Evolutionary conservation across 2,329 filamentous ascomycete species (phyloP), one percentile per base, ranked within the genome.

Genomic region (Tolypocladium sp.): DNA sequence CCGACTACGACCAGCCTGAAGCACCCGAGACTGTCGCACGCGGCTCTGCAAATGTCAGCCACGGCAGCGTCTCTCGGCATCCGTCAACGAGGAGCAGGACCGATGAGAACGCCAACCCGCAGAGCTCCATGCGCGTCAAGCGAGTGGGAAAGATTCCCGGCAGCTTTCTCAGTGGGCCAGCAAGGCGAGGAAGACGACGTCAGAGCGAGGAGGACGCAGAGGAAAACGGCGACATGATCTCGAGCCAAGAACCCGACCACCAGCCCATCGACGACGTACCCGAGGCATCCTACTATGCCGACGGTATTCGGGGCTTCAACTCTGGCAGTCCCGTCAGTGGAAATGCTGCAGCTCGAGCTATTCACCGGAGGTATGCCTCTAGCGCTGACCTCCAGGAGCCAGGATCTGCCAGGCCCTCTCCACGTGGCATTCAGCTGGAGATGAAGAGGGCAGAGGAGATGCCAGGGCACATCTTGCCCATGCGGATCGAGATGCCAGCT

Each of bases 161-260:
- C 1, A 88, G 85, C 61, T 92, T 93, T 64, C 77, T 94, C 27
- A 91, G 89, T 65, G 90, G 89, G 1, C 91, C 91, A 35, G 89
- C 91, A 25, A 83, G 91, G 58, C 81, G 91, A 64, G 91, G 90
- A 33, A 82, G 89, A 62, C 80, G 86, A 63, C 78, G 85, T 60
- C 82, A 82, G 66, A 89, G 86, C 65, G 86, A 89, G 62, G 87
- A 90, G 63, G 86, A 88, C 44, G 82, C 70, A 7, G 81, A 81
- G 58, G 71, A 60, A 2, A 71, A 77, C 40, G 71, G 64, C 9
- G 79, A 81, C 9, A 63, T 76, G 38, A 65, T 65, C 57, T 71
- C 72, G 8, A 74, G 68, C 64, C 77, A 77, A 37, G 78, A 82
- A 22, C 68, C 69, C 2, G 78, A 78, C 20, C 70, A 69, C 54